Conservation (phyloP, 1,139 yeast genomes). For the Saccharomyces hybrid region DNA sequence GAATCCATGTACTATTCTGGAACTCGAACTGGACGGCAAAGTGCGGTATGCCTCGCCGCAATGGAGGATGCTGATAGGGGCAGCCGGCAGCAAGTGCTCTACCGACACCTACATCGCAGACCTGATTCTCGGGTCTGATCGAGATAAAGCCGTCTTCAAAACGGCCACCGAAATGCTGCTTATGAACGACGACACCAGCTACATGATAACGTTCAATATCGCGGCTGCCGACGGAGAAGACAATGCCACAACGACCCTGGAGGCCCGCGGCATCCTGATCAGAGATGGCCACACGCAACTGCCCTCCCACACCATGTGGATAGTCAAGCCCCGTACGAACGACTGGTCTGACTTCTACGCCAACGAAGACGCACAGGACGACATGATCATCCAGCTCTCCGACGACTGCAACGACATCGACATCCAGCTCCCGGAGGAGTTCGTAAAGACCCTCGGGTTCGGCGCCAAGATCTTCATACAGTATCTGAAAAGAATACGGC, state of each 20-base stretch:
- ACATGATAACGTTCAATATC: conserved; percentile 55
- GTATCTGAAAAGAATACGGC: conserved; percentile 57
- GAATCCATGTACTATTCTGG: conserved; percentile 79
- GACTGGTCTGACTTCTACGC: conserved; percentile 24
- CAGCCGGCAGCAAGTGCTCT: conserved; percentile 25
- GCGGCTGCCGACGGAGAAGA: conserved; percentile 11
- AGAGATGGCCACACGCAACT: conserved; percentile 47
- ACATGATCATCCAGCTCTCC: conserved; percentile 56
- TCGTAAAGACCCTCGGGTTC: conserved; percentile 72
- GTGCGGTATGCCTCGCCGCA: conserved; percentile 66
- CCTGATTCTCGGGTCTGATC: conserved; percentile 58
- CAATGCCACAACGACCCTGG: conserved; percentile 62
- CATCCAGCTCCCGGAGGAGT: conserved; percentile 51
- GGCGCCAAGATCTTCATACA: conserved; percentile 81
- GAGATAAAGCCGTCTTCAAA: conserved; percentile 61
- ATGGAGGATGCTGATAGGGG: conserved; percentile 69
- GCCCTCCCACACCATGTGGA: conserved; percentile 90
- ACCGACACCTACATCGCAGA: conserved; percentile 43
- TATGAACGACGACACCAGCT: conserved; percentile 58
- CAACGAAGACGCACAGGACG: conserved; percentile 22
- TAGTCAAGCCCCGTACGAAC: conserved; percentile 68
- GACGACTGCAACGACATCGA: conserved; percentile 49
- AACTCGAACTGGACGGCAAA: conserved; percentile 69
- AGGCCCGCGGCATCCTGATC: conserved; percentile 94
- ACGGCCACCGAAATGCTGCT: conserved; percentile 68